Evolutionary conservation across 2,329 filamentous ascomycete genomes (phyloP), one percentile per base, ranked within the genome.

Genomic region (Neonectria ditissima): DNA sequence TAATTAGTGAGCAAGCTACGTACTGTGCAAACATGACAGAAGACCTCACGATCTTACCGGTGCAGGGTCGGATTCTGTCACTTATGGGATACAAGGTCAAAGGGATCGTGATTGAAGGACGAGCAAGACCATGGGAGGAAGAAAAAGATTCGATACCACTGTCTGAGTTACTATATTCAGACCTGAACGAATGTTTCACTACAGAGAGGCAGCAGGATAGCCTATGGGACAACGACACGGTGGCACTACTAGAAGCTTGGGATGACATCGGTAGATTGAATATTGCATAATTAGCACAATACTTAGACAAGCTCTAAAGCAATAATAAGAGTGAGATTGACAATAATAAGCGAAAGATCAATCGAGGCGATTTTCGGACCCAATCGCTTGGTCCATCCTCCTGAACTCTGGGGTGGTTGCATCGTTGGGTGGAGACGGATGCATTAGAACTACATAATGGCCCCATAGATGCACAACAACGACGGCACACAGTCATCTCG

Each of bases 261-360:
- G 39, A 54, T 20, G 26, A 45, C 5, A 53, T 59, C 16, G 50
- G 50, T 6, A 20, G 28, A 22, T 16, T 54, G 3, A 54, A 59
- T 28, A 59, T 59, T 24, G 50, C 20, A 18, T 54, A 51, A 48
- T 30, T 30, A 11, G n/a, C 18, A 10, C 6, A 18, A 30, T 37
- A 6, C 14, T 37, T 37, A 6, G 13, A 16, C 14, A 1, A 37
- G 4, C 16, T 6, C 14, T 5, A 6, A 16, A 14, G 32, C 13
- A 5, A 11, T 13, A 11, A 32, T 14, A 14, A 14, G 6, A 8
- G 4, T 8, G 34, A 3, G 10, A 14, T 14, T 37, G 34, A 4
- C 24, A 26, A 6, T 26, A 6, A 26, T 26, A 6, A 26, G 24
- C 24, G 34, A 14, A 37, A 16, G 5, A 37, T 13, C 3, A 37